Conservation (phyloP, 148 eudicot species). For the Oxyria digyna region DNA sequence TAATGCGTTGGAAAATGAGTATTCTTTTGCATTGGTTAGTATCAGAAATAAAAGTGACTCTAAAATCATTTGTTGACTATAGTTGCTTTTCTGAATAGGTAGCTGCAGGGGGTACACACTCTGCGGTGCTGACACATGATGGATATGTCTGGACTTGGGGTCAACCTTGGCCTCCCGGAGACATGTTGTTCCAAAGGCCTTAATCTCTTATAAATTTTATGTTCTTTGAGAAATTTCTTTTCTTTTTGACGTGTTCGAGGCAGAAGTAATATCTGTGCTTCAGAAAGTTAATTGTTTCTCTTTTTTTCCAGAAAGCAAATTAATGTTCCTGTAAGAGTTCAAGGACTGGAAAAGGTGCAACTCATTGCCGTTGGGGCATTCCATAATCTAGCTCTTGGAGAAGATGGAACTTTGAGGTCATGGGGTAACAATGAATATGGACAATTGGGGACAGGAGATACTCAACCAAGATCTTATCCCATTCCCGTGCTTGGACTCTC, state of each 20-base stretch:
- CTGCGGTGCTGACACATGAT: slow-evolving; percentile 88
- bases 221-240: background rate
- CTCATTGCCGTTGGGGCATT: slow-evolving; percentile 93
- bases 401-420: slow-evolving; percentile 80
- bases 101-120: slow-evolving; percentile 99
- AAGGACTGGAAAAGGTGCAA: slow-evolving; percentile 78
- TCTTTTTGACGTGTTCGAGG: background rate
- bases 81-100: slow-evolving; percentile 37
- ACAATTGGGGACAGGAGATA: slow-evolving; percentile 97
- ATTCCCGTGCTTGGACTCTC: slow-evolving; percentile 78
- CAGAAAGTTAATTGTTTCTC: background rate
- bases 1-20: background rate
- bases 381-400: slow-evolving; percentile 90
- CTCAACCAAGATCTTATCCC: slow-evolving; percentile 97
- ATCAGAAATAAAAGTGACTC: background rate
- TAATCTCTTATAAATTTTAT: background rate
- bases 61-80: slow-evolving; percentile 1
- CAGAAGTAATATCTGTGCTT: background rate
- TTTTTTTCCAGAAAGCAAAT: slow-evolving; percentile 67
- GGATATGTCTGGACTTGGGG: slow-evolving; percentile 99
- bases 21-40: background rate
- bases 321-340: slow-evolving; percentile 81
- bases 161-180: slow-evolving; percentile 99
- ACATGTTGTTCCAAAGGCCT: slow-evolving; percentile 42
- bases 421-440: slow-evolving; percentile 99